phyloP scores from a whole-genome alignment of 352 stramenopile genomes.

The Phytophthora pini region DNA sequence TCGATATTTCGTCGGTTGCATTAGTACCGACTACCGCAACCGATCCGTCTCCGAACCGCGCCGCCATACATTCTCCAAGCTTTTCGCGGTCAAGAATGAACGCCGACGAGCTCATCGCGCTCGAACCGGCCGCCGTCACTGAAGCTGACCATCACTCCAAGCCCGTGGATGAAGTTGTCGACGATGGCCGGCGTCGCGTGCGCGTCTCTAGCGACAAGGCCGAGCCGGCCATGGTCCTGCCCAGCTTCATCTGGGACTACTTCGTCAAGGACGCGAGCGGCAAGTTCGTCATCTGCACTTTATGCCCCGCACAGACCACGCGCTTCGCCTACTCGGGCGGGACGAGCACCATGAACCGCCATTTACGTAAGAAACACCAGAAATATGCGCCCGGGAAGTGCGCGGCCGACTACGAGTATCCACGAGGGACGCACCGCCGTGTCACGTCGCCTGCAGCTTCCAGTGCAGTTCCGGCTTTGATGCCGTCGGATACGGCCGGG shows the following conservation, averaged over 20 bases:
- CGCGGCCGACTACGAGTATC: conserved; percentile 74
- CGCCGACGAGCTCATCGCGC: conserved; percentile 13
- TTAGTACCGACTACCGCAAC: no score
- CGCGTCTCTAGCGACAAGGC: conserved; percentile 55
- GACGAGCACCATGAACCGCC: conserved; percentile 87
- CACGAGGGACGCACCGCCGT: conserved; percentile 25
- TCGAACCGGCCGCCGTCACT: conserved; percentile 23
- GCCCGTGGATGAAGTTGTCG: background rate
- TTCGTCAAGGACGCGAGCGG: conserved; percentile 79
- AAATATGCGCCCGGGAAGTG: conserved; percentile 81
- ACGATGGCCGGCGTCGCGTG: conserved; percentile 17
- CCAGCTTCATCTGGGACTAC: conserved; percentile 88
- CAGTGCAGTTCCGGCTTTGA: conserved; percentile 6
- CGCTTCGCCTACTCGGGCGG: conserved; percentile 85
- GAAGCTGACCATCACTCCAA: conserved; percentile 23
- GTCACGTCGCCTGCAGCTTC: conserved; percentile 12
- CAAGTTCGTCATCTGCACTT: conserved; percentile 82
- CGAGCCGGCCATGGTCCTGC: conserved; percentile 70
- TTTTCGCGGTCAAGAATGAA: conserved; percentile 31
- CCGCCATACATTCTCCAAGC: conserved; percentile 30
- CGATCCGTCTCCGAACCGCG: conserved; percentile 14
- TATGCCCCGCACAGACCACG: conserved; percentile 70
- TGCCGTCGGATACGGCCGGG: conserved; percentile 31
- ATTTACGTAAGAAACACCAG: conserved; percentile 83
- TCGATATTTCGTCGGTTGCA: no score